Evolutionary conservation across 208 protist species (phyloP).

Genomic region (Leishmania braziliensis): DNA sequence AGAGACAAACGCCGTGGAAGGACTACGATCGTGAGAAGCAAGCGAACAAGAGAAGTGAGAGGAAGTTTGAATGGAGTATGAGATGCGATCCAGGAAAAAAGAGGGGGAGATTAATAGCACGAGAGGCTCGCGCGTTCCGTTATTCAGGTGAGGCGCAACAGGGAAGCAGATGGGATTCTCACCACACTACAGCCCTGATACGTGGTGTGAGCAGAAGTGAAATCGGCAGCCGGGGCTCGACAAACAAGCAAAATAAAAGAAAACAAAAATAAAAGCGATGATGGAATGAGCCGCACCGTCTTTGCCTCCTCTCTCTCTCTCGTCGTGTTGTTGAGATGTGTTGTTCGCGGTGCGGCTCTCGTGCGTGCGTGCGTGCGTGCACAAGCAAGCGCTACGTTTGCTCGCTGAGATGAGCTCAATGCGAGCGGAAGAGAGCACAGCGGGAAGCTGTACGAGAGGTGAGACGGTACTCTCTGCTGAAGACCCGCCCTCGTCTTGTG

Average conservation of each 20-base stretch:
- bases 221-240: neutral
- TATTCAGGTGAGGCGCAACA: neutral
- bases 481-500: neutral
- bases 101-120: neutral
- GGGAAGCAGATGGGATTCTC: neutral
- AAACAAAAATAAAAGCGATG: neutral
- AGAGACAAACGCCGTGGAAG: neutral
- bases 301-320: neutral
- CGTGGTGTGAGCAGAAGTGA: neutral
- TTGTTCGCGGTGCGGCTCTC: neutral
- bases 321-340: neutral
- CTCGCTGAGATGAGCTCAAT: neutral
- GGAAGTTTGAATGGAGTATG: neutral
- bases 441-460: neutral
- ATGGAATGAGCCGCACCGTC: neutral
- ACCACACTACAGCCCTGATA: neutral
- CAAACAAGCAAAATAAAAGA: neutral
- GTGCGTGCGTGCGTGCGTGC: neutral
- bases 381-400: too few species aligned
- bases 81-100: constrained; percentile 9
- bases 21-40: neutral
- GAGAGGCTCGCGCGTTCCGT: neutral
- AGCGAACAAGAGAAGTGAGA: neutral
- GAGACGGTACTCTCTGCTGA: neutral
- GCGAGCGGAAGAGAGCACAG: neutral